A percentile compares a stretch with the other conserved stretches of the same genome.
phyloP scores from a whole-genome alignment of 1,139 yeast genomes.

The Meyerozyma smithsonii region DNA sequence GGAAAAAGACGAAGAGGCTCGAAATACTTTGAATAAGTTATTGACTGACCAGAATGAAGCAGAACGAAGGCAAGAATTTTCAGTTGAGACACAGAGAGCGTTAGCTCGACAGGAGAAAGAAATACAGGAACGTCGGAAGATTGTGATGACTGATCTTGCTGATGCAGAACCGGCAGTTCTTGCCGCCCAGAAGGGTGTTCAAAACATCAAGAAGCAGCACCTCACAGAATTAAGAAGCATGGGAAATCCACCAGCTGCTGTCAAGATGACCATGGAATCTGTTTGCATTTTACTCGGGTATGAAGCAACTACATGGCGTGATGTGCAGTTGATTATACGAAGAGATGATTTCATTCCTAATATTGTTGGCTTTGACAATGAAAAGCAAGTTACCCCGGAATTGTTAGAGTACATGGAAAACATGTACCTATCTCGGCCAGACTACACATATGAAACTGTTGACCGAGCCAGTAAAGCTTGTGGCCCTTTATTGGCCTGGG shows the following conservation, averaged over 20 bases:
- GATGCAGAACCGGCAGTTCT: slow-evolving; percentile 79
- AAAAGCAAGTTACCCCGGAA: slow-evolving; percentile 50
- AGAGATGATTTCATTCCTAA: slow-evolving; percentile 84
- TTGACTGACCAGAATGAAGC: slow-evolving; percentile 89
- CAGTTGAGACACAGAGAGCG: slow-evolving; percentile 69
- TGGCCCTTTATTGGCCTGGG: slow-evolving; percentile 91
- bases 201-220: slow-evolving; percentile 88
- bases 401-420: slow-evolving; percentile 53
- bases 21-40: slow-evolving; percentile 68
- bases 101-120: slow-evolving; percentile 63
- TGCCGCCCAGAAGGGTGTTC: slow-evolving; percentile 84
- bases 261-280: slow-evolving; percentile 80
- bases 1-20: slow-evolving; percentile 64
- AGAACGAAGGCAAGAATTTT: slow-evolving; percentile 83
- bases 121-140: slow-evolving; percentile 49
- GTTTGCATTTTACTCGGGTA: slow-evolving; percentile 81
- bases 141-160: slow-evolving; percentile 61
- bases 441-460: slow-evolving; percentile 68
- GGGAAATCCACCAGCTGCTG: slow-evolving; percentile 88
- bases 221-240: slow-evolving; percentile 84
- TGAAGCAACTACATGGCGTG: slow-evolving; percentile 68
- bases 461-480: slow-evolving; percentile 93
- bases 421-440: slow-evolving; percentile 57
- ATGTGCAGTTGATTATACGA: slow-evolving; percentile 76
- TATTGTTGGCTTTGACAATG: slow-evolving; percentile 72